Evolutionary conservation across 768 basidiomycete genomes (phyloP), one percentile per base, ranked within the genome.

Genomic region (Panellus pusillus): DNA sequence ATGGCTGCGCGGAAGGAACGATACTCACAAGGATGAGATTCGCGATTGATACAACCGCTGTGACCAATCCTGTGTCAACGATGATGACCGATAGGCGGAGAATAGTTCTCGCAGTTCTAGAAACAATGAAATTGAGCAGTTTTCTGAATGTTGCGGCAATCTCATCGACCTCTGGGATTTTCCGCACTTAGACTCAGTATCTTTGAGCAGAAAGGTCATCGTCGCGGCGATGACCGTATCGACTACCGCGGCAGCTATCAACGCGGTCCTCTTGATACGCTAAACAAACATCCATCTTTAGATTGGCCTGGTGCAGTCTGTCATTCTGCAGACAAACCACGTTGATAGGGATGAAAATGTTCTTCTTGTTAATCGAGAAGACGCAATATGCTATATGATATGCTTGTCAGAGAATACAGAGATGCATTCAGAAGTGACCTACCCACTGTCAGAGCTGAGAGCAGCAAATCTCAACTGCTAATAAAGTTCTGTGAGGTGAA

Each of bases 341-440:
- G 38, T 58, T 58, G 45, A 54, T 19, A 6, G 52, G 49, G 13
- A 58, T 58, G 53, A 58, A 58, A 11, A 58, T 58, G 28, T 54
- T 44, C 9, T 5, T 3, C 28, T 40, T 46, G 38, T 54, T 58
- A 17, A 58, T 58, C 3, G 57, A 54, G 29, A 54, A 54, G 39
- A 51, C 49, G 24, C 57, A 58, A 44, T 58, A 58, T 14, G 52
- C 57, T 54, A 43, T 27, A 29, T 15, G 38, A 24, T 6, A 8
- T 35, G 7, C 32, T 35, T 39, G 27, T 37, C 35, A 14, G 28
- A 44, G 13, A 29, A 6, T 13, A 27, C 19, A 14, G 15, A 43
- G 0, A 39, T 19, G n/a, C 11, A 44, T 29, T 24, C 9, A 50
- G 28, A 27, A 15, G 0, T 6, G 19, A 32, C 35, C 19, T 44